Base-by-base conservation (phyloP, 2,329 filamentous ascomycete genomes). In the Claviceps citrina region DNA sequence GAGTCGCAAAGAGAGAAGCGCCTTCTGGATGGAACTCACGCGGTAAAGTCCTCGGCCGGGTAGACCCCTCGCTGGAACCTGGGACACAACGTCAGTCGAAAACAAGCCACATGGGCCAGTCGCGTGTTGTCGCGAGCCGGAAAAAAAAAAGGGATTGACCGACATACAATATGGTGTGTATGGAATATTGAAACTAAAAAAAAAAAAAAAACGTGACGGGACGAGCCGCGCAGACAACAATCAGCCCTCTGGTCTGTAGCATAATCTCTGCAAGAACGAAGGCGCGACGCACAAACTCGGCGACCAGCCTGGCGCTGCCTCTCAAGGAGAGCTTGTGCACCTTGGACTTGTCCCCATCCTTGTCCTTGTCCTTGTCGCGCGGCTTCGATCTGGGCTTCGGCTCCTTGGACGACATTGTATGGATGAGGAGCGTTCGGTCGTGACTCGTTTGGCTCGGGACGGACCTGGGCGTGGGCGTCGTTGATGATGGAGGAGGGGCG, bases 41-140 rank as follows among this genome's bases (percentile, higher is more conserved):
- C 81, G 49, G 83, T 84, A 58, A 98, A 98, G 66, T 98, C 91
- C 56, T 98, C 91, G 39, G 91, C 85, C 20, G 91, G 91, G 61
- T 98, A 82, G 48, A 82, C 77, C 44, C 77, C 78, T 55, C 78
- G 75, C 62, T 96, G 89, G 63, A 94, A 95, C 39, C 84, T 89
- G 50, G 12, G 10, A 7, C 4, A 20, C 5, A 13, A 22, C n/a
- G 31, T 41, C 31, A 32, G 38, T 25, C 5, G 9, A 9, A 9
- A 45, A 41, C 26, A 18, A 24, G 31, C 31, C 12, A 36, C 1
- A 19, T 7, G 24, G 26, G 24, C 7, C 9, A 0, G 5, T 19
- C 20, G 20, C 16, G 20, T 16, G 9, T 25, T 8, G 22, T 7
- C 19, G 16, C 24, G 15, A 5, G 2, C 9, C 30, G 2, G 5